Percentiles rank a stretch among this genome's conserved stretches.
phyloP scores from a whole-genome alignment of 441 rosid genomes.

The Aquilaria agallochum region DNA sequence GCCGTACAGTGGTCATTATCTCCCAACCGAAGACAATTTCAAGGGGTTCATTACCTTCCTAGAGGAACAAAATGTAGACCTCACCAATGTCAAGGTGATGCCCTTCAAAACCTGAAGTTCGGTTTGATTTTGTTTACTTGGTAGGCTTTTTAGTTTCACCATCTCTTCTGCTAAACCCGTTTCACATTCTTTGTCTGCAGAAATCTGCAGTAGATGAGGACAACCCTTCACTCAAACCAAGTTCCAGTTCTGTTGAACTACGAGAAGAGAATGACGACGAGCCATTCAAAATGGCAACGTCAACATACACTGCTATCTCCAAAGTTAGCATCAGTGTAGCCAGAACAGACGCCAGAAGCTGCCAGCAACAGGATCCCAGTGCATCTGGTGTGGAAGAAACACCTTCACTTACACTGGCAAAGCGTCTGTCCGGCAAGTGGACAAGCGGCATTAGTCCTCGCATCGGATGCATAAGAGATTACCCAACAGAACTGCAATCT shows the following conservation, averaged over 20 bases:
- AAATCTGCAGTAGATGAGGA: constrained; percentile 66
- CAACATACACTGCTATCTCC: constrained; percentile 10
- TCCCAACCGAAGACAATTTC: constrained; percentile 67
- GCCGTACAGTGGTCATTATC: constrained; percentile 80
- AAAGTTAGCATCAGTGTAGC: constrained; percentile 9
- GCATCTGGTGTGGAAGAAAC: constrained; percentile 17
- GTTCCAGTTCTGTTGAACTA: constrained; percentile 15
- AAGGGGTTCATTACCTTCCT: constrained; percentile 52
- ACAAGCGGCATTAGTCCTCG: constrained; percentile 71
- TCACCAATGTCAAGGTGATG: constrained; percentile 55
- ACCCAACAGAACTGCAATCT: constrained; percentile 58
- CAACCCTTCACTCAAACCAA: constrained; percentile 22
- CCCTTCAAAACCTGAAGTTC: background rate
- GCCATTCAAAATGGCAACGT: background rate
- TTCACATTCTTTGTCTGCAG: constrained; percentile 28
- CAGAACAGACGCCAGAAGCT: constrained; percentile 9
- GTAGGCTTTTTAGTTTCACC: background rate
- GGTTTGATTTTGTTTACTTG: too few species aligned
- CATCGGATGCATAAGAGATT: constrained; percentile 81
- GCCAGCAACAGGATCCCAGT: background rate
- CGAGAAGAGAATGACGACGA: constrained; percentile 13
- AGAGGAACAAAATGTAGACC: constrained; percentile 51
- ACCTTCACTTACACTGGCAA: constrained; percentile 33
- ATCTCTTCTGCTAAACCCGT: background rate
- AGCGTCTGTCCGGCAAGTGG: constrained; percentile 80